A percentile compares a stretch with the other conserved stretches of the same genome.
These are phyloP conservation scores for Pyronema domesticum DNA, from an alignment of 495 filamentous ascomycete species.

Conservation along the genomic window DNA sequence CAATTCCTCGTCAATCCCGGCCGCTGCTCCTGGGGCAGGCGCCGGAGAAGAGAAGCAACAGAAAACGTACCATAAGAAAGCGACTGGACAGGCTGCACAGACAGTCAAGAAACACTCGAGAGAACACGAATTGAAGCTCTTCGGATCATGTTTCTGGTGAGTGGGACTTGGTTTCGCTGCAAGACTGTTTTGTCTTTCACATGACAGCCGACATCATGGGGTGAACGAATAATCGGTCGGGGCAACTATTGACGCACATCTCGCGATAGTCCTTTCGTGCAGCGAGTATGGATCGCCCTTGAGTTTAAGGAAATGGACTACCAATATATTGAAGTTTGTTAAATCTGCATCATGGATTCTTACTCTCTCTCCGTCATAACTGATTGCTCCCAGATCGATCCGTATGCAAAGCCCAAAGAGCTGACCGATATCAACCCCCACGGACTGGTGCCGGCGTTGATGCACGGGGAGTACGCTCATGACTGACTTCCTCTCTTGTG, in stretches of 20 bases:
- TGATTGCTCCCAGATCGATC: slow-evolving; percentile 40
- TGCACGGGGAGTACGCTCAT: slow-evolving; percentile 43
- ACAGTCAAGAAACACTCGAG: slow-evolving; percentile 59
- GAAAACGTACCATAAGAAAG: slow-evolving; percentile 68
- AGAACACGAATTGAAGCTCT: slow-evolving; percentile 61
- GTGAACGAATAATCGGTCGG: too few relatives aligned
- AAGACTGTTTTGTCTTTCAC: neutral
- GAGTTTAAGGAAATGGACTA: slow-evolving; percentile 69
- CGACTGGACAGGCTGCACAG: slow-evolving; percentile 53
- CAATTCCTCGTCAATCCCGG: neutral
- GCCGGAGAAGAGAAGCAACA: slow-evolving; percentile 28
- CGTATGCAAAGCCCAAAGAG: slow-evolving; percentile 61
- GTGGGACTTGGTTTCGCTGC: slow-evolving; percentile 17
- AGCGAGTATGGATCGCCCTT: slow-evolving; percentile 91
- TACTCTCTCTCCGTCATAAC: neutral
- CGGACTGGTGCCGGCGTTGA: slow-evolving; percentile 67
- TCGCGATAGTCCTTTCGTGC: slow-evolving; percentile 47
- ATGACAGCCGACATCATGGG: too few relatives aligned
- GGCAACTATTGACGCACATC: neutral
- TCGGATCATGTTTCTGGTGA: slow-evolving; percentile 82
- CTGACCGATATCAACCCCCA: slow-evolving; percentile 76
- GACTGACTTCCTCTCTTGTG: neutral
- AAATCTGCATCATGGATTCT: neutral
- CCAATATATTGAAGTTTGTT: slow-evolving; percentile 63
- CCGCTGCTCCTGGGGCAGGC: neutral